A percentile compares a stretch with the other conserved stretches of the same genome.
Conservation (phyloP, 2,329 filamentous ascomycete genomes). For the Cladosporium velox region DNA sequence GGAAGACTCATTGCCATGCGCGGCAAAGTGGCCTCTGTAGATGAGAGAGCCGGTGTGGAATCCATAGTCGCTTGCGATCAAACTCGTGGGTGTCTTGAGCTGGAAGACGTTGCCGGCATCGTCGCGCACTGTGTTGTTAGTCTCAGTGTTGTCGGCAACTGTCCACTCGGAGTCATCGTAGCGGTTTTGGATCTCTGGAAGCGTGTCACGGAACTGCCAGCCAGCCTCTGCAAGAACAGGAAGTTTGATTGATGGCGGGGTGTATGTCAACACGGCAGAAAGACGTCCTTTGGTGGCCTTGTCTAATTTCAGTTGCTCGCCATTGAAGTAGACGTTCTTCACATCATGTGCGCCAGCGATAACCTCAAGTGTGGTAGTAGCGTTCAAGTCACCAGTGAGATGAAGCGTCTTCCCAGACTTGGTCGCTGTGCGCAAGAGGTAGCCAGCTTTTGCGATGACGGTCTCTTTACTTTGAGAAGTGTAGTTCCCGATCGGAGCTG, state of each 20-base stretch:
- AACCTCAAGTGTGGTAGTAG: slow-evolving; percentile 67
- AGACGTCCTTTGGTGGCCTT: slow-evolving; percentile 54
- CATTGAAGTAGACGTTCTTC: slow-evolving; percentile 63
- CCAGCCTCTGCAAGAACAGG: slow-evolving; percentile 60
- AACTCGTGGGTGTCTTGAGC: slow-evolving; percentile 62
- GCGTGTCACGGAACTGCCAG: slow-evolving; percentile 71
- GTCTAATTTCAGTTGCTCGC: slow-evolving; percentile 41
- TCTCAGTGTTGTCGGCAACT: slow-evolving; percentile 57
- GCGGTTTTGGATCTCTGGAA: slow-evolving; percentile 65
- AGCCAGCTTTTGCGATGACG: slow-evolving; percentile 64
- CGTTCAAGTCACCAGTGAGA: slow-evolving; percentile 71
- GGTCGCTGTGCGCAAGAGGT: slow-evolving; percentile 59
- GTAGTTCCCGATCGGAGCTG: slow-evolving; percentile 30
- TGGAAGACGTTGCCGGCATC: slow-evolving; percentile 38
- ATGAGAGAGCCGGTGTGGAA: slow-evolving; percentile 69
- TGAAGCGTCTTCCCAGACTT: slow-evolving; percentile 58
- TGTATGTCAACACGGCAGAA: slow-evolving; percentile 54
- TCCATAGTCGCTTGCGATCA: slow-evolving; percentile 75
- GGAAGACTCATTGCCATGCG: slow-evolving; percentile 61
- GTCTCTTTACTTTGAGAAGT: slow-evolving; percentile 38
- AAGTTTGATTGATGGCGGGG: slow-evolving; percentile 53
- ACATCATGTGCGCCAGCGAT: slow-evolving; percentile 59
- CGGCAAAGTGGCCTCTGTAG: slow-evolving; percentile 69
- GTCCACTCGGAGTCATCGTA: slow-evolving; percentile 74
- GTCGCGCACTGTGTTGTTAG: slow-evolving; percentile 60